Base-by-base conservation (phyloP, 495 filamentous ascomycete genomes). In the Penicillium psychrofluorescens region DNA sequence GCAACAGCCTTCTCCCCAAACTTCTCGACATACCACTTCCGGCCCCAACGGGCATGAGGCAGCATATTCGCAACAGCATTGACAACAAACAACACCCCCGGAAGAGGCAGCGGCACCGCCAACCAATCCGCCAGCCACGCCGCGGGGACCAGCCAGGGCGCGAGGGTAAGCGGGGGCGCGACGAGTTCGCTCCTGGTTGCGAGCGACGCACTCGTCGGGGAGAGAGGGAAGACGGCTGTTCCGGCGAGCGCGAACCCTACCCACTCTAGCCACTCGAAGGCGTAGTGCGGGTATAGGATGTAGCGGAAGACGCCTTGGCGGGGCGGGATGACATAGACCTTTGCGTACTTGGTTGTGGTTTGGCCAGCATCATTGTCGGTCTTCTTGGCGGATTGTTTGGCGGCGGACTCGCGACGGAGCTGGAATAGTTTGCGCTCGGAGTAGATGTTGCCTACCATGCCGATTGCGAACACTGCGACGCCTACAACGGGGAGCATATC, bases 261-360 rank as follows among this genome's bases (percentile, higher is more conserved):
- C 92, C 94, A 97, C 68, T 98, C 94, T 39, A 95, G 63, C 92
- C 92, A 98, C 73, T 98, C 92, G 48, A 80, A 85, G 38, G 92
- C 76, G 59, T 95, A 97, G 59, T 98, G 94, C 46, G 92, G 90
- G 67, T 85, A 95, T 42, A 97, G 74, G 56, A 95, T 78, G 45
- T 75, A 82, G 39, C 67, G 69, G 68, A 98, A 98, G 34, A 95
- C 66, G 2, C 90, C 90, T 33, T 83, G 80, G 46, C 82, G 66
- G 0, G 94, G 94, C 3, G 92, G 92, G 37, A 98, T 79, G 65
- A 85, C 81, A 59, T 98, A 98, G 43, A 94, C 77, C 67, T 95
- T 95, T n/a, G 83, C 74, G 48, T 59, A 71, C 28, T 61, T 68
- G 51, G 22, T 3, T 22, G 2, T 22, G 22, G 22, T 22, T 0